Evolutionary conservation across 495 filamentous ascomycete species (phyloP), one percentile per base, ranked within the genome.

Genomic region (Talaromyces adpressus): DNA sequence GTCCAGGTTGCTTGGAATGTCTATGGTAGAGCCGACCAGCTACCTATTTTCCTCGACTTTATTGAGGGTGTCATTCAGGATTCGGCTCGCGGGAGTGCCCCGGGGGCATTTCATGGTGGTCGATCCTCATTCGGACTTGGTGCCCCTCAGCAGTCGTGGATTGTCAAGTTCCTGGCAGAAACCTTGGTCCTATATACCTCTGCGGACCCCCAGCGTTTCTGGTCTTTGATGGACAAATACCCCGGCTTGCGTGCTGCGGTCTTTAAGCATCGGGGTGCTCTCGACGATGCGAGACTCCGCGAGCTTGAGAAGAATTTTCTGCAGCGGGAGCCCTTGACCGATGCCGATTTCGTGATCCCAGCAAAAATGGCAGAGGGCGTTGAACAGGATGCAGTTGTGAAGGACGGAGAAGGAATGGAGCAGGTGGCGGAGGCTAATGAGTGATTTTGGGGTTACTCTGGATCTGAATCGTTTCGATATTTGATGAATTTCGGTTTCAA

Each of bases 1-100:
- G 14, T 58, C 12, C 56, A 58, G 20, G 56, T 36, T 14, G 56
- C 56, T 32, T 58, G 56, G 56, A 58, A 58, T 6, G 30, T 36
- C 30, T 58, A 58, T 14, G 27, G 56, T 22, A 36, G 56, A 58
- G 29, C 22, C 12, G 27, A 32, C 6, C 56, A 58, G 30, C 14
- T 34, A 5, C 56, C 56, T 58, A 8, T 58, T 6, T 58, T 36
- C 14, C n/a, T 58, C 27, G 56, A 58, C 23, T 36, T 58, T 22
- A 58, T 58, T 14, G 56, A 58, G 9, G 23, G 29, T 6, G 30
- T 58, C 30, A 22, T 58, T 25, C 27, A 29, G 45, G 6, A 49
- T 49, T 49, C 45, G 5, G 16, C n/a, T 49, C 45, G 45, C 45
- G 20, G 14, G n/a, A 27, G 22, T 14, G 52, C 5, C n/a, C 5